Base-by-base conservation (phyloP, 805 yeast genomes). In the Torulaspora gathmanii region DNA sequence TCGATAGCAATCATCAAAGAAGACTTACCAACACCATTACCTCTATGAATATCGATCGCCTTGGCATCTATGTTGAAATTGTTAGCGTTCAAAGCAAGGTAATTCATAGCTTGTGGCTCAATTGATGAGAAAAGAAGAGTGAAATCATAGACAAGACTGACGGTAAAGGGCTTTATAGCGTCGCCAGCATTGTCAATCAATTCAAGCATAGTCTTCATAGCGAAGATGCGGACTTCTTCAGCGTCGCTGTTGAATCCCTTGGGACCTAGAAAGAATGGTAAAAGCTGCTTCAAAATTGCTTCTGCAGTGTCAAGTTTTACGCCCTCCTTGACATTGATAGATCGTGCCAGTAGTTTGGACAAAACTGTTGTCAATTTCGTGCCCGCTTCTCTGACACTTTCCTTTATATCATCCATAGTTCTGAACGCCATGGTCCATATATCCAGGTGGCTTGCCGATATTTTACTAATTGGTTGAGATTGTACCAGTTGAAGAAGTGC, bases 1-100 rank as follows among this genome's bases (percentile, higher is more conserved):
- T 88, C 96, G 40, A 90, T 72, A 0, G 95, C 83, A 44, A 82
- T 89, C 90, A 88, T 86, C 69, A 90, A 75, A 0, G 98, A 97
- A 0, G 97, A 90, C 22, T 74, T 71, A 0, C 91, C 81, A 26
- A 93, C 74, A 35, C 84, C 77, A 46, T 80, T 83, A 42, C 82
- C 67, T 56, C 98, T 74, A 41, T 80, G 80, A 0, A 86, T 79
- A 63, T 93, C 97, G 48, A 91, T 79, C 31, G 80, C 86, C 46
- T 78, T 76, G 6, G 80, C 70, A 41, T 79, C 80, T 47, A 89
- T 61, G 34, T 89, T 88, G 60, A 84, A 89, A 62, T 89, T 91
- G 47, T 80, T 90, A 1, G 97, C 96, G 65, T 93, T 90, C 49
- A 91, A 70, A 0, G 93, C 80, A 46, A 91, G 66, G 56, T 89